Conservation (phyloP, 176 grass and related monocot genomes). For the Carex pumila region DNA sequence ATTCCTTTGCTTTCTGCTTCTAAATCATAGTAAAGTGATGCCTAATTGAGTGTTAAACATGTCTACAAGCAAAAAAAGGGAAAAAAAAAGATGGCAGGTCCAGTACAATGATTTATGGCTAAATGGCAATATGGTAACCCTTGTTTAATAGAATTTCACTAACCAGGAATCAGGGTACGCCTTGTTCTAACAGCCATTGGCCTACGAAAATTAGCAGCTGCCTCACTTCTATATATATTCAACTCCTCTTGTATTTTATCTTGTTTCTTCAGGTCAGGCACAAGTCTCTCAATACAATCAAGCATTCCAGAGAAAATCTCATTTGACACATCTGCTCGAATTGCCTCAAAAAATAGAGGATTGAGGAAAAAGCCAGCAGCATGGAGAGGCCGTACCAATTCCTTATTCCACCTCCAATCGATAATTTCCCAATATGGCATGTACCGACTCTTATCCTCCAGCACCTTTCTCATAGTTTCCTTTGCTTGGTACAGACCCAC, state of each 20-base stretch:
- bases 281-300: constrained; percentile 77
- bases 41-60: neutral
- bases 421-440: constrained; percentile 82
- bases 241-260: constrained; percentile 91
- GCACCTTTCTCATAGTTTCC: constrained; percentile 70
- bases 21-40: neutral
- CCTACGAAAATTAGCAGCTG: constrained; percentile 69
- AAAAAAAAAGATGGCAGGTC: neutral
- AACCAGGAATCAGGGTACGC: constrained; percentile 80
- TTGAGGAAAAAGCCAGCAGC: constrained; percentile 78
- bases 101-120: neutral
- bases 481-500: constrained; percentile 68
- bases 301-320: constrained; percentile 75
- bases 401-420: constrained; percentile 63
- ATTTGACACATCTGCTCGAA: constrained; percentile 62
- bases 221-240: constrained; percentile 62
- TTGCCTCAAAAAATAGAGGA: constrained; percentile 75
- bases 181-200: constrained; percentile 84
- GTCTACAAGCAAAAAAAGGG: neutral
- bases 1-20: neutral
- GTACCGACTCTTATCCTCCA: constrained; percentile 54
- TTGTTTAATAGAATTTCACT: constrained; percentile 10
- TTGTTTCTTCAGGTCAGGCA: constrained; percentile 79
- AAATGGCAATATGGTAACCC: neutral
- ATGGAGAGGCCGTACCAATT: constrained; percentile 52